phyloP scores from a whole-genome alignment of 2,329 filamentous ascomycete genomes.

The Fonsecaea monophora region DNA sequence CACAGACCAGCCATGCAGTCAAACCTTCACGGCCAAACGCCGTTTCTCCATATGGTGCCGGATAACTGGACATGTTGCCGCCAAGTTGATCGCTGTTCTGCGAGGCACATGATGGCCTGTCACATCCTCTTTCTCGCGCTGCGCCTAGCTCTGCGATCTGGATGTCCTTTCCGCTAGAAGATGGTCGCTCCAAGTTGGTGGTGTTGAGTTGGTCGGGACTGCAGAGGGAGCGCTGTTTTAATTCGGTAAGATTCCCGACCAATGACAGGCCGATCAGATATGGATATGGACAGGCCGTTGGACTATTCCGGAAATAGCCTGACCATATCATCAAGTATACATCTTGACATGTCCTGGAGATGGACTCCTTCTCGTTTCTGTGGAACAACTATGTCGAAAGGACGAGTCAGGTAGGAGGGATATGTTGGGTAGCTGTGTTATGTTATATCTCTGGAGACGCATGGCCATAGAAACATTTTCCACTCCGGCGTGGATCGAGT shows the following conservation, averaged over 20 bases:
- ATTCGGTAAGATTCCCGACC: neutral
- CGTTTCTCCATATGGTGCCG: neutral
- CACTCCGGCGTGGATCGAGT: no score
- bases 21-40: conserved; percentile 1
- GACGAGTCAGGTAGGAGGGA: no score
- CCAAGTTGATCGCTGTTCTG: neutral
- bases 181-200: neutral
- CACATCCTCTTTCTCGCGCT: neutral
- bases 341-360: no score
- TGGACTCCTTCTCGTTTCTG: no score
- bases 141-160: neutral
- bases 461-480: no score
- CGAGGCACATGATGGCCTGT: neutral
- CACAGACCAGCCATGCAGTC: neutral
- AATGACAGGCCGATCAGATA: neutral
- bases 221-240: neutral
- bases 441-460: no score
- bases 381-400: no score
- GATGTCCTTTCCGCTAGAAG: neutral
- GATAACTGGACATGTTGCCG: neutral
- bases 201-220: neutral
- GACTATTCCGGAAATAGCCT: neutral
- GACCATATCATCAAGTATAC: neutral
- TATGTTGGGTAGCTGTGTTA: no score
- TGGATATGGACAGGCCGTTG: neutral